These are phyloP conservation scores for Sugiyamaella americana DNA, from an alignment of 805 yeast genomes.

Conservation along the genomic window DNA sequence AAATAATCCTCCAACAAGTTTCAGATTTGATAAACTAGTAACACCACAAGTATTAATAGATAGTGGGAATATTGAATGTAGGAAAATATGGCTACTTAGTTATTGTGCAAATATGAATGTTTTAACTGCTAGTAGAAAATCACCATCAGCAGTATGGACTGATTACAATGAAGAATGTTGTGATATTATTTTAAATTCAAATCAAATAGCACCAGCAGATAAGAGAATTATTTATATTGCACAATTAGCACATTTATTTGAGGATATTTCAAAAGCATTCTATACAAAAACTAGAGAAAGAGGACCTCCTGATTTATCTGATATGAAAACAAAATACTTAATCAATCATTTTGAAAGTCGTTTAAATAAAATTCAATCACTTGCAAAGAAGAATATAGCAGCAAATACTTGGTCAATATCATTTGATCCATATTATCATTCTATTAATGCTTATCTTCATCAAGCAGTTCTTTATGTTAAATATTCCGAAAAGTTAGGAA, in stretches of 20 bases:
- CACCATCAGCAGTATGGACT: conserved; percentile 41
- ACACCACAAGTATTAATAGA: conserved; percentile 36
- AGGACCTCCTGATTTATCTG: conserved; percentile 31
- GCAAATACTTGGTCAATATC: conserved; percentile 32
- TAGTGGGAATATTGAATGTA: conserved; percentile 40
- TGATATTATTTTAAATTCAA: conserved; percentile 37
- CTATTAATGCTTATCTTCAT: conserved; percentile 44
- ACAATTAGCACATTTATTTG: conserved; percentile 53
- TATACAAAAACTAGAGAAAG: conserved; percentile 38
- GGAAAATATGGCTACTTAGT: conserved; percentile 49
- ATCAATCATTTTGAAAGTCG: conserved; percentile 45
- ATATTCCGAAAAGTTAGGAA: conserved; percentile 23
- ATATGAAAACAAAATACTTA: conserved; percentile 37
- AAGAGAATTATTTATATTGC: conserved; percentile 51
- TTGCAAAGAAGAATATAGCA: conserved; percentile 34
- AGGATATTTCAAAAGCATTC: conserved; percentile 45
- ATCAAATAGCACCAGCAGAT: conserved; percentile 29
- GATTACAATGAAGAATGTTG: conserved; percentile 61
- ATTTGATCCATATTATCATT: conserved; percentile 43
- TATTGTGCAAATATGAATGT: conserved; percentile 60
- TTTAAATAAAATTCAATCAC: conserved; percentile 36
- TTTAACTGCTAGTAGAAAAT: conserved; percentile 59
- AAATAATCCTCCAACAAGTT: conserved; percentile 12
- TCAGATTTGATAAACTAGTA: conserved; percentile 23
- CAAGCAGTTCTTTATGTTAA: conserved; percentile 27